Percentiles rank a stretch among this genome's conserved stretches.
Conservation (phyloP, 1,284 basidiomycete genomes). For the Boletus sp. region DNA sequence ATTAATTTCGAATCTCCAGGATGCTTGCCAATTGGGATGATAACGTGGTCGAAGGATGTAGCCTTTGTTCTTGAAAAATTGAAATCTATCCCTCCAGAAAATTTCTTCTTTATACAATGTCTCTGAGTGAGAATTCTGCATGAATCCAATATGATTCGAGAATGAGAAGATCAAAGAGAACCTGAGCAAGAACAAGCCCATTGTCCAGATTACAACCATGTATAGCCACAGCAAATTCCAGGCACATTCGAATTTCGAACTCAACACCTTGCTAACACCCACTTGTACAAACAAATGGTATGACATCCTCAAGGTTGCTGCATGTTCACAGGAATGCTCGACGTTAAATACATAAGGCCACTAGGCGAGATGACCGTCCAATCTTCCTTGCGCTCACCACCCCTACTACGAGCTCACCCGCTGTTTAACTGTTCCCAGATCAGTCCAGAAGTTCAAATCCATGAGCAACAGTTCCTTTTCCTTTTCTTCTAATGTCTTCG, state of each 20-base stretch:
- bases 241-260: too few species aligned
- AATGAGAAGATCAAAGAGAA: too few species aligned
- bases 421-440: too few species aligned
- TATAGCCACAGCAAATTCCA: too few species aligned
- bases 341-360: not conserved
- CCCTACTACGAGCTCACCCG: too few species aligned
- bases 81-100: constrained; percentile 12
- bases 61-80: constrained; percentile 7
- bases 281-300: not conserved
- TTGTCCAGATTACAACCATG: too few species aligned
- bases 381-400: too few species aligned
- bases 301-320: not conserved
- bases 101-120: not conserved
- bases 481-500: constrained; percentile 2
- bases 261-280: too few species aligned
- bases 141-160: too few species aligned
- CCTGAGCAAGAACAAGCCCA: too few species aligned
- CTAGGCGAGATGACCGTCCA: too few species aligned
- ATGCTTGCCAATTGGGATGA: constrained; percentile 9
- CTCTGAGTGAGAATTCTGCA: not conserved
- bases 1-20: not conserved
- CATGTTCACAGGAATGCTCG: not conserved
- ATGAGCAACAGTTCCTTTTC: not conserved
- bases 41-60: constrained; percentile 9
- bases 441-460: not conserved